phyloP scores from a whole-genome alignment of 169 alveolate species.

The Besnoitia besnoiti region DNA sequence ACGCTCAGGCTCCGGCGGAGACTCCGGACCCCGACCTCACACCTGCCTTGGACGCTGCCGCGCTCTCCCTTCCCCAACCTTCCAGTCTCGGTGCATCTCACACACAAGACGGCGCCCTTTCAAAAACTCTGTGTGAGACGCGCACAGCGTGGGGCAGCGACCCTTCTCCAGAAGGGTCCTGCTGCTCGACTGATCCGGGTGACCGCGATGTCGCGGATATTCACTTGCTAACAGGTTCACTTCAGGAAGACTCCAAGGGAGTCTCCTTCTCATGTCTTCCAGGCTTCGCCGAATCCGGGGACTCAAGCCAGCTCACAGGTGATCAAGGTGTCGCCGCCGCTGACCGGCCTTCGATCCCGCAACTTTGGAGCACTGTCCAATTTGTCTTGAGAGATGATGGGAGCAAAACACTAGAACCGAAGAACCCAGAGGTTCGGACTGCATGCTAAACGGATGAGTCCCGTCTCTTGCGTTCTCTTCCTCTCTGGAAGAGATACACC shows the following conservation, averaged over 20 bases:
- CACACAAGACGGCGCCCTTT: background rate
- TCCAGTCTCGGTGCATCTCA: background rate
- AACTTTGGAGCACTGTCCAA: background rate
- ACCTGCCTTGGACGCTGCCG: background rate
- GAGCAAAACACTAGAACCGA: background rate
- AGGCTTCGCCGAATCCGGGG: background rate
- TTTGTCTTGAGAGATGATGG: background rate
- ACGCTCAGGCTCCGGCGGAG: background rate
- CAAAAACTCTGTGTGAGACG: background rate
- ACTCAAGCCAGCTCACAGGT: background rate
- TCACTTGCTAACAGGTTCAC: background rate
- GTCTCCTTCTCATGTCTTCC: background rate
- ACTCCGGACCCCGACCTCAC: background rate
- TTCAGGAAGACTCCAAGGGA: background rate
- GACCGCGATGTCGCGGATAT: background rate
- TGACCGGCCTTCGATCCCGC: background rate
- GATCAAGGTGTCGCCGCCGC: background rate
- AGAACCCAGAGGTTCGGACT: background rate
- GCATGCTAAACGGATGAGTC: background rate
- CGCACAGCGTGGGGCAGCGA: background rate
- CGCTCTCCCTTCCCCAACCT: background rate
- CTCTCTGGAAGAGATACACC: background rate
- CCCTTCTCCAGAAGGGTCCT: background rate
- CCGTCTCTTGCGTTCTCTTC: background rate
- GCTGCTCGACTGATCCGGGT: conserved; percentile 4